Conservation (phyloP, 1,139 yeast genomes). For the Kurtzmaniella quercitrusa region DNA sequence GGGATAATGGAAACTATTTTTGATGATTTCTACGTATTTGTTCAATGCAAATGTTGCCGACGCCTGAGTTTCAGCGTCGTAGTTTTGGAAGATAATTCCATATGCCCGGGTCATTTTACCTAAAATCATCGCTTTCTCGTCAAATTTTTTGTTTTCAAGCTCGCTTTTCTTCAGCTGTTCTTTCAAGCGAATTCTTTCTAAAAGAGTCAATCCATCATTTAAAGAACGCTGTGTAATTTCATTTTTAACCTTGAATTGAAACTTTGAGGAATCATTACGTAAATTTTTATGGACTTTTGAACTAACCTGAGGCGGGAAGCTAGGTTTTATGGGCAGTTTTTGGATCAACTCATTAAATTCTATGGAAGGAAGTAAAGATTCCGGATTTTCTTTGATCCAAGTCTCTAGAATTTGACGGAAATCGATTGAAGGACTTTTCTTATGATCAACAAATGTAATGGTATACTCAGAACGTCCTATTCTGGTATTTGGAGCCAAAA, state of each 20-base stretch:
- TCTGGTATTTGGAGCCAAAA: constrained; percentile 11
- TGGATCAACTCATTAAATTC: not conserved
- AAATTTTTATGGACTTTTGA: constrained; percentile 21
- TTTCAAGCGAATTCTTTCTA: constrained; percentile 39
- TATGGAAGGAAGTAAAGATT: not conserved
- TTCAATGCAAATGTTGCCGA: constrained; percentile 21
- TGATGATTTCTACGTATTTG: constrained; percentile 23
- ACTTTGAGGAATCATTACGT: constrained; percentile 30
- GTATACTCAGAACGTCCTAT: not conserved
- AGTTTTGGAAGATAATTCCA: constrained; percentile 32
- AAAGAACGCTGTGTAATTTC: constrained; percentile 18
- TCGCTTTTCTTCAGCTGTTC: constrained; percentile 21
- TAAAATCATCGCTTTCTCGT: constrained; percentile 32
- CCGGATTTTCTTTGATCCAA: constrained; percentile 45
- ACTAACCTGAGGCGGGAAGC: not conserved
- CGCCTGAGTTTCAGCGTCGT: constrained; percentile 6
- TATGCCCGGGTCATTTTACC: constrained; percentile 40
- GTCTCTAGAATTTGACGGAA: constrained; percentile 37
- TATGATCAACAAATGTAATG: constrained; percentile 5
- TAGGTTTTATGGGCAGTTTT: not conserved
- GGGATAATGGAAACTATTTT: constrained; percentile 34
- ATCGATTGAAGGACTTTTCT: not conserved
- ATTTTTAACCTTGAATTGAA: constrained; percentile 23
- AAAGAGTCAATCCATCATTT: constrained; percentile 31
- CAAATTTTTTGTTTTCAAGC: constrained; percentile 22